Evolutionary conservation across 2,329 filamentous ascomycete species (phyloP).

Genomic region (Pseudogymnoascus sp.): DNA sequence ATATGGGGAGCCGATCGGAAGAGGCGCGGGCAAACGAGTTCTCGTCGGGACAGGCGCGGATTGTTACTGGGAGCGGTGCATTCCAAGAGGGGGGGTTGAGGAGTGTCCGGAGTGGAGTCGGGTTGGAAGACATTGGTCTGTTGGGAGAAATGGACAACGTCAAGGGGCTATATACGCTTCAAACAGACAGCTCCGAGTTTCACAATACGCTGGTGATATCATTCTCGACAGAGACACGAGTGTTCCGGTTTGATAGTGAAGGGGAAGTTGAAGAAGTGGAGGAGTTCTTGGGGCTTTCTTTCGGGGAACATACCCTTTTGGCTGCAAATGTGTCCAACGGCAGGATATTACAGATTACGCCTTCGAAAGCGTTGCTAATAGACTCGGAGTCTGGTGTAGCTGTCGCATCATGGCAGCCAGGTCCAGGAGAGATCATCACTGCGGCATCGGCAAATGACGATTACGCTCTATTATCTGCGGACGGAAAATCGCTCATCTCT

Average conservation of each 20-base stretch:
- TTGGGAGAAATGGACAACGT: slow-evolving; percentile 70
- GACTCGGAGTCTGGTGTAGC: slow-evolving; percentile 48
- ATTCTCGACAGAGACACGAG: slow-evolving; percentile 72
- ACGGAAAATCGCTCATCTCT: slow-evolving; percentile 63
- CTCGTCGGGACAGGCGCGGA: slow-evolving; percentile 85
- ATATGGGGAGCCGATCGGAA: slow-evolving; percentile 65
- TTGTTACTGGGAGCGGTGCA: slow-evolving; percentile 87
- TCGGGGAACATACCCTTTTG: slow-evolving; percentile 65
- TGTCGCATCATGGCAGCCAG: slow-evolving; percentile 49
- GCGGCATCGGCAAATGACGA: slow-evolving; percentile 66
- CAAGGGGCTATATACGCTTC: slow-evolving; percentile 63
- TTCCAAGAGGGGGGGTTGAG: slow-evolving; percentile 81
- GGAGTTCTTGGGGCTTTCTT: slow-evolving; percentile 58
- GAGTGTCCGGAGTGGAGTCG: slow-evolving; percentile 88
- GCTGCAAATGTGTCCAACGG: slow-evolving; percentile 55
- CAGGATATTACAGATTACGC: slow-evolving; percentile 68
- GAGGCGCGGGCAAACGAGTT: slow-evolving; percentile 45
- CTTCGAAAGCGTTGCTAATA: slow-evolving; percentile 50
- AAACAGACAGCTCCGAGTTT: slow-evolving; percentile 37
- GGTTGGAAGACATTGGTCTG: slow-evolving; percentile 77
- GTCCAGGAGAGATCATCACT: slow-evolving; percentile 53
- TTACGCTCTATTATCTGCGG: slow-evolving; percentile 63
- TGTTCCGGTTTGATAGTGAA: slow-evolving; percentile 65
- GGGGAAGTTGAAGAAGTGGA: slow-evolving; percentile 83
- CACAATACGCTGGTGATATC: slow-evolving; percentile 70